Evolutionary conservation across 2,329 filamentous ascomycete genomes (phyloP), one percentile per base, ranked within the genome.

Genomic region (Ceratocystis huliohia): DNA sequence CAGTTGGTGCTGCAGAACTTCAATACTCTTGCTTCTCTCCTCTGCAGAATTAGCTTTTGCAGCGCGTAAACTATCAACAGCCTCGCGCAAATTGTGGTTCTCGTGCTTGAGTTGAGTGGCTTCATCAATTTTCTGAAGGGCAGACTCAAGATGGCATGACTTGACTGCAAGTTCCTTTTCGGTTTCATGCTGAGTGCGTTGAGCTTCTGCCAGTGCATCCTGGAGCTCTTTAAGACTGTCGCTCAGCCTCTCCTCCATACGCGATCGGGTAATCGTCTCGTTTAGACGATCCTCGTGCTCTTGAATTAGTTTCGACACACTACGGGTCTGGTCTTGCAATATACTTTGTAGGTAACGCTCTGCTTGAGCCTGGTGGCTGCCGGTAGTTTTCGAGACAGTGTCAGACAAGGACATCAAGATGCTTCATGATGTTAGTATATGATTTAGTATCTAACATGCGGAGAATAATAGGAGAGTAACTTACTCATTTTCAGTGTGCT

Each of bases 131-230:
- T 64, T 61, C 37, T 68, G 25, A n/a, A 66, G 37, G 3, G 53
- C 61, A 20, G 44, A 50, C 13, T 63, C 64, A 10, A 68, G 50
- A 10, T 61, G 61, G 37, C 45, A 57, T 15, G 64, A 48, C 41
- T 66, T 66, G 48, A 22, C 28, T 3, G 50, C 41, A n/a, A 68
- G 64, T 37, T 64, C 59, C 15, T 68, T 65, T 56, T 68, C 64
- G 3, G 65, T 20, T 6, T 61, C 53, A 17, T 61, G 25, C 3
- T 30, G 48, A 25, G 44, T 13, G 25, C 41, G 30, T 15, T 61
- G 64, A 4, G 64, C 61, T 37, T 66, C 67, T 44, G 45, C 53
- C 5, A 68, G 30, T 17, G 61, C n/a, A n/a, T n/a, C 37, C 20
- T 64, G 67, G 6, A 68, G 64, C 17, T 65, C 50, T 13, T 66